Base-by-base conservation (phyloP, 2,329 filamentous ascomycete species). In the Aspergillus sp. region DNA sequence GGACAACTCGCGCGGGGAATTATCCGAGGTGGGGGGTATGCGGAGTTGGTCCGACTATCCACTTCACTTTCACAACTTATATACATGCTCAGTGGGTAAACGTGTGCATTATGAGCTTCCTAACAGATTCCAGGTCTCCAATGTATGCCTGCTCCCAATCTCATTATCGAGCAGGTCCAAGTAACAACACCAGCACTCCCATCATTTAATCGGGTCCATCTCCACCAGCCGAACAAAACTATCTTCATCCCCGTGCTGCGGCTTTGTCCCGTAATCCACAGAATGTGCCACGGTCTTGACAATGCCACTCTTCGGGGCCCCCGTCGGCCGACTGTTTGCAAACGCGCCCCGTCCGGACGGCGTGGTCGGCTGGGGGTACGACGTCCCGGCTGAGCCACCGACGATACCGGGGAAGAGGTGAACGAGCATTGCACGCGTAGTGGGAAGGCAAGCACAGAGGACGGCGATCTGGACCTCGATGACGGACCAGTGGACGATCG, bases 401-500 rank as follows among this genome's bases (percentile, higher is more conserved):
- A 61, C 26, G 3, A 63, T 33, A 1, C 41, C 32, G 0, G 64
- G 64, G 42, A 63, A 55, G 45, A 53, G 55, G 16, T 56, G 58
- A 3, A 54, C 58, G 10, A 63, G 8, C 10, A 66, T 41, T 3
- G 64, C 63, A 26, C 64, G 53, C 33, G 57, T 57, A 24, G 64
- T 56, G 22, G 64, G 64, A 1, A 66, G 45, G 40, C 63, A 66
- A 11, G 64, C 62, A 22, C 61, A 65, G 45, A 65, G 45, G 11
- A 66, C 50, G 8, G 63, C 58, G 30, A 66, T 63, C 20, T 64
- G 60, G 22, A 52, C 52, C 48, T 66, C 64, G 33, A 66, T 64
- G 13, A 66, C 58, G 6, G 63, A 65, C 64, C 64, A 66, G 51
- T 62, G 57, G 22, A 62, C 58, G 13, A 65, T 55, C 2, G 64